Base-by-base conservation (phyloP, 805 yeast species). In the Candida michaelii region DNA sequence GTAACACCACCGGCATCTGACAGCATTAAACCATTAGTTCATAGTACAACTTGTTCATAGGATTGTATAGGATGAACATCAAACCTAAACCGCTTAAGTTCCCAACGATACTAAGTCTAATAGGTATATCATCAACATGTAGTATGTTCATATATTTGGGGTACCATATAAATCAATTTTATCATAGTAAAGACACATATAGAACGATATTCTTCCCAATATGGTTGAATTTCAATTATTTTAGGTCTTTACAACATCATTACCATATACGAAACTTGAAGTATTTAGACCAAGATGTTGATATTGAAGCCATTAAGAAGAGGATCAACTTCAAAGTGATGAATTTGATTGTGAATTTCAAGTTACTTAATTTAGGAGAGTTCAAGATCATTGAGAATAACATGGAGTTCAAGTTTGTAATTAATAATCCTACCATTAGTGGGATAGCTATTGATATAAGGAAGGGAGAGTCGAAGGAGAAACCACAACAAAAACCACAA, bases 211-310 rank as follows among this genome's bases (percentile, higher is more conserved):
- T 58, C 37, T 39, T 59, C n/a, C 63, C 63, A 2, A 42, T 59
- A 21, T 59, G 58, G 60, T 11, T 59, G 24, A 49, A 55, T 42
- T 35, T 46, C 35, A 62, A 69, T 47, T 58, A 59, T 51, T 55
- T 67, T 11, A 46, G 30, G 25, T 49, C 43, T 15, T 61, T 43
- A 65, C 69, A n/a, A 27, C 42, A 10, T 58, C 50, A 19, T 36
- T 67, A 35, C 46, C 41, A 41, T 60, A 63, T 47, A 40, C 60
- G 24, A 4, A 30, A 39, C 68, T 63, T 48, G 27, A 43, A 12
- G 54, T 55, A 9, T 52, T 23, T 45, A 23, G 43, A 50, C 42
- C 43, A 37, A 33, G 43, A 42, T 5, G 47, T 50, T 29, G 32
- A 54, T 8, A 23, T 30, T 3, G 38, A 34, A 1, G 58, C 54